Base-by-base conservation (phyloP, 2,329 filamentous ascomycete genomes). In the Fusarium sp. region DNA sequence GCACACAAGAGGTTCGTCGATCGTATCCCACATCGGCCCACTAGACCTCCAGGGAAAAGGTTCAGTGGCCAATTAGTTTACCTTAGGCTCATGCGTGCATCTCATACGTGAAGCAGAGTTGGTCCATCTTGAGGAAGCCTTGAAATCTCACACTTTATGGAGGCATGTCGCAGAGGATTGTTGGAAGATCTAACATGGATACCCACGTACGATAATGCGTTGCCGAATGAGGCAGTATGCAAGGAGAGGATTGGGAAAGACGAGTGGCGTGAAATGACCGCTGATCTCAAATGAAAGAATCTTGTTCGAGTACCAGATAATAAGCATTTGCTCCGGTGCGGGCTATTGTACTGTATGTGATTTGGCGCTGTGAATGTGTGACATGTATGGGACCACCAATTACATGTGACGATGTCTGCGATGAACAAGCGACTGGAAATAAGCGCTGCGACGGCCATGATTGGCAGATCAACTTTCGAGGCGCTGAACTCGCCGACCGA, bases 281-380 rank as follows among this genome's bases (percentile, higher is more conserved):
- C 64, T 62, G 59, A 61, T 55, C 41, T 66, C 37, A 62, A 65
- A 37, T 61, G 48, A 63, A 72, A 59, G 71, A 47, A 66, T 72
- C 55, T 69, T 74, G 67, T 74, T 72, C 71, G 68, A 74, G 71
- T 69, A 74, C 59, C 64, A 63, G 45, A 71, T 75, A 69, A 72
- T 70, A 66, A 54, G 55, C 58, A 67, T 28, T 47, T 53, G 66
- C 34, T 68, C 47, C 25, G 42, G 20, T 41, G 32, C 23, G 34
- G 48, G 27, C 63, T 59, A 42, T 47, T 69, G 42, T 51, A 67
- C 60, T 66, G 54, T 32, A 59, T 64, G 49, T 27, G 43, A 46
- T 58, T 46, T 40, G 28, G 57, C 18, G 57, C 18, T 51, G 45
- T 64, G 54, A 54, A 32, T 20, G 23, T 47, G n/a, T 51, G 25